Evolutionary conservation across 192 early-diverging fungal genomes (phyloP), one percentile per base, ranked within the genome.

Genomic region (Spizellomyces sp.): DNA sequence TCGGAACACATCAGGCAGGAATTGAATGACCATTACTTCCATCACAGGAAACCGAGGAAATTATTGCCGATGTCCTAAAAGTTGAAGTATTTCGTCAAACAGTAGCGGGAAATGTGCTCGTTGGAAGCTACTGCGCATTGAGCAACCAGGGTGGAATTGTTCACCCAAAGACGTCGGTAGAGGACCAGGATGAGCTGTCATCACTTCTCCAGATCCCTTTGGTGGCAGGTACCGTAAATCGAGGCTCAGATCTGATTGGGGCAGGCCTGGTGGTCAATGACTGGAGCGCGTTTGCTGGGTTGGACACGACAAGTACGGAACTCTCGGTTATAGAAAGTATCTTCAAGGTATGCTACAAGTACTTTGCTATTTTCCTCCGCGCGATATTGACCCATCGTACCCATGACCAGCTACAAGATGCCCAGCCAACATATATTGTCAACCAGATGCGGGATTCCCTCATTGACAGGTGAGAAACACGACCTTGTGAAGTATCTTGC

Each of bases 81-180:
- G 97, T 99, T 45, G 97, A 99, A 77, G 97, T 99, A 9, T 99
- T 99, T 83, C 84, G 96, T 69, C 96, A 99, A 80, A 99, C 96
- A 12, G 87, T 99, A 74, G 97, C 97, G 22, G 95, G 95, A 77
- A 98, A 99, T 73, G 95, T 97, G 12, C 84, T 99, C 10, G 95
- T 98, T 44, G 97, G 97, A 45, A 90, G 90, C 70, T 99, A 94
- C 87, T 96, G 95, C 66, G 89, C 94, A 15, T 81, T 99, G 70
- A 95, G 91, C 77, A 99, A 99, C 90, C 95, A 97, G 77, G 97
- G 97, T 70, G 97, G 96, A 56, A 80, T 99, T 58, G 96, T 88
- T 44, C 97, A 99, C 75, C 97, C 97, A 42, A 90, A 91, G 43
- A 99, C 97, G 5, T 89, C 92, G 50, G 86, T 98, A 61, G 92